Evolutionary conservation across 2,329 filamentous ascomycete species (phyloP).

Genomic region (Talaromyces sp.): DNA sequence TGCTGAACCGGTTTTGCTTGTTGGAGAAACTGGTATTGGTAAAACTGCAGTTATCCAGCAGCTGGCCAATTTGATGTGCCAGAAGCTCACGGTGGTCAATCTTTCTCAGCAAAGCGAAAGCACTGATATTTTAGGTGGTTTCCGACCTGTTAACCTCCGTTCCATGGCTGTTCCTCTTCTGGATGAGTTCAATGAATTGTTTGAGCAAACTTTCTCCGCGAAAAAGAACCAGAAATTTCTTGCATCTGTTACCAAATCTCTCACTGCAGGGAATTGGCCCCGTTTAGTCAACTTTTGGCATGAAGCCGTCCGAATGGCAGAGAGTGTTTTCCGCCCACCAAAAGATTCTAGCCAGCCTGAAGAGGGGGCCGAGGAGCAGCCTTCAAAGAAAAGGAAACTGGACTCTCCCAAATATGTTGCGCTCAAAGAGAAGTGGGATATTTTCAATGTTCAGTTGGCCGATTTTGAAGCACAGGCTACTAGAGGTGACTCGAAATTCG

Average conservation of each 20-base stretch:
- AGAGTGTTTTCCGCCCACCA: constrained; percentile 58
- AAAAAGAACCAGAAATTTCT: constrained; percentile 86
- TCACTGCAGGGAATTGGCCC: constrained; percentile 81
- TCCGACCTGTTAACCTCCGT: constrained; percentile 89
- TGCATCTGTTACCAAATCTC: constrained; percentile 69
- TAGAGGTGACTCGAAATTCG: constrained; percentile 70
- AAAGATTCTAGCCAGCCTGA: constrained; percentile 40
- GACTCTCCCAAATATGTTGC: constrained; percentile 46
- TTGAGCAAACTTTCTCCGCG: constrained; percentile 77
- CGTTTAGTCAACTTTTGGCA: constrained; percentile 80
- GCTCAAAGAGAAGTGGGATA: constrained; percentile 70
- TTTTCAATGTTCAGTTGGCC: constrained; percentile 66
- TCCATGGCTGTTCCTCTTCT: constrained; percentile 83
- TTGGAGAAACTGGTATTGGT: constrained; percentile 98
- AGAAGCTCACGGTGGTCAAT: constrained; percentile 88
- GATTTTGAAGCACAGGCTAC: constrained; percentile 73
- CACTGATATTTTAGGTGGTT: constrained; percentile 90
- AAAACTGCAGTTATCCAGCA: constrained; percentile 97
- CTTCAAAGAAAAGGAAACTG: constrained; percentile 65
- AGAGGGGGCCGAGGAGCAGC: constrained; percentile 48
- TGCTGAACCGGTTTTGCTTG: constrained; percentile 82
- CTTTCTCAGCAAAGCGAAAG: constrained; percentile 96
- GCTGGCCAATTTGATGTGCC: constrained; percentile 73
- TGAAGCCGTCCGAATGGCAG: constrained; percentile 82
- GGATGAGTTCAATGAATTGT: constrained; percentile 88